Base-by-base conservation (phyloP, 2,329 filamentous ascomycete species). In the Alternaria sp. region DNA sequence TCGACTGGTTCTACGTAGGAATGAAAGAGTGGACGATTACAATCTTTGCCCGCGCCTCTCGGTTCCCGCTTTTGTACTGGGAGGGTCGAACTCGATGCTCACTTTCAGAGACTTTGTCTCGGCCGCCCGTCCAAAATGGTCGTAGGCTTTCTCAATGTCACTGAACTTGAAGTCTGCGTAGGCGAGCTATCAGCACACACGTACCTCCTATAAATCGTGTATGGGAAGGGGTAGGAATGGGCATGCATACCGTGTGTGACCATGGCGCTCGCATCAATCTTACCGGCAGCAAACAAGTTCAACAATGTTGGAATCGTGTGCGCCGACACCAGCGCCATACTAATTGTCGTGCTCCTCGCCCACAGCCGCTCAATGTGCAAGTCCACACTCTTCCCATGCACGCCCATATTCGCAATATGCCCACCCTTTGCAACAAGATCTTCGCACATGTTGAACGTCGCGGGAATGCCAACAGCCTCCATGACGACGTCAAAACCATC, bases 401-500 rank as follows among this genome's bases (percentile, higher is more conserved):
- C 86, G 8, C 86, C 86, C 3, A 88, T 80, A 67, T 87, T 88
- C 4, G 85, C 86, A 62, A 88, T 82, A 0, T 79, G 75, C 4
- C 85, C 86, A 1, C 85, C 86, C 0, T 82, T 76, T 0, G 83
- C 85, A 9, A 88, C 80, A 24, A 88, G 67, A 7, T 82, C 75
- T 70, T 88, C 85, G 53, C 82, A 84, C 42, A 87, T 73, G 16
- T 83, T 78, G 67, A 88, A 87, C 0, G 83, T 87, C 0, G 78
- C 78, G 0, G 84, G 83, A 8, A 85, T 76, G 1, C 86, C 86
- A 2, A 88, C 86, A 0, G 84, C 85, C 70, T 88, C 86, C 51
- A 87, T 85, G 1, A 88, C 85, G 0, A 83, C 78, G 59, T 88
- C 85, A 63, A 84, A 87, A 0, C 85, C 86, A 53, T 81, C 78